Evolutionary conservation across 495 filamentous ascomycete genomes (phyloP), one percentile per base, ranked within the genome.

Genomic region (Penicillium lividum): DNA sequence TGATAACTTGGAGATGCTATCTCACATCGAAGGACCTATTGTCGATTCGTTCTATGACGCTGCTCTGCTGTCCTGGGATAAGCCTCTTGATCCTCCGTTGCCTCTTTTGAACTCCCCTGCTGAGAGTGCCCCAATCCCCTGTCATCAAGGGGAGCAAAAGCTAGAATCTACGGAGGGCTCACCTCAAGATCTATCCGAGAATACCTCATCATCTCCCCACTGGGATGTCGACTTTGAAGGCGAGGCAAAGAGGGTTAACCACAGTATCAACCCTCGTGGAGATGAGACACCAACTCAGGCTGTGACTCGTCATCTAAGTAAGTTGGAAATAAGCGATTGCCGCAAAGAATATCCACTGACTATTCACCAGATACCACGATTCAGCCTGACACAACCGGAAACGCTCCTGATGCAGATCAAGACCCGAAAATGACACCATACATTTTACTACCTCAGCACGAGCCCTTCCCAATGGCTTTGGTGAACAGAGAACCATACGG

Each of bases 1-100:
- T 54, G 86, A 89, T 58, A 91, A 91, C 58, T 38, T 90, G 44
- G 88, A 91, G 73, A 93, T 93, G 89, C 82, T 91, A 78, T 73
- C 82, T n/a, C 86, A 89, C 34, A 62, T 92, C 11, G 88, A 93
- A 67, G 89, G 89, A 0, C 85, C 88, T 0, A 87, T 91, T 58
- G 88, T 92, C 1, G 88, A 92, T 65, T 81, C 82, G 3, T 64
- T 93, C 36, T 92, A 90, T 60, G 89, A 93, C 57, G 83, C 83
- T 53, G 85, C 85, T 5, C 69, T 93, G 36, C 76, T 91, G 7
- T 86, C 86, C 0, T 93, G 88, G 88, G 76, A 85, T 46, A 87
- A 85, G 51, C 71, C 77, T 15, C 63, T 90, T 9, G 72, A 87
- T 1, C 85, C 89, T 3, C 78, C 85, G 3, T 62, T 91, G 3